phyloP scores from a whole-genome alignment of 306 rosid species.

The Myrica gale region DNA sequence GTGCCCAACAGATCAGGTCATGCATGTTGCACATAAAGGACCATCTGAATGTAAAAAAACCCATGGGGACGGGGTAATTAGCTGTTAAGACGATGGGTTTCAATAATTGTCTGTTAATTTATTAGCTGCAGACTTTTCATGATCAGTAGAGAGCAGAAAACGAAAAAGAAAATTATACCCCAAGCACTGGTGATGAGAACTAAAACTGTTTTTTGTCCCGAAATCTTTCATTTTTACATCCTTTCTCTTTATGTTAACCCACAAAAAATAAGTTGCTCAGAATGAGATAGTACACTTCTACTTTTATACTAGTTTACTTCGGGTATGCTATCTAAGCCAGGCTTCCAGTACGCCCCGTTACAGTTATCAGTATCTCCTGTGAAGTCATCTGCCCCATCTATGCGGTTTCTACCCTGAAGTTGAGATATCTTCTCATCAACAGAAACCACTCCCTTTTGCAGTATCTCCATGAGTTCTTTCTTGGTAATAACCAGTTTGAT shows the following conservation, averaged over 20 bases:
- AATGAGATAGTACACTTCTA: not conserved
- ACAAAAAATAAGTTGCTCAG: not conserved
- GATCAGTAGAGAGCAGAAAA: not conserved
- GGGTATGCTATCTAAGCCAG: conserved; percentile 70
- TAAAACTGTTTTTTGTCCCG: not conserved
- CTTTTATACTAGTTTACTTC: conserved; percentile 60
- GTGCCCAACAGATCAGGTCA: no score
- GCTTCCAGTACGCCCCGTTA: conserved; percentile 56
- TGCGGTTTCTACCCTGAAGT: conserved; percentile 29
- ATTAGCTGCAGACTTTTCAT: not conserved
- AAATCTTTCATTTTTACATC: conserved; percentile 19
- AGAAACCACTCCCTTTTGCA: conserved; percentile 54
- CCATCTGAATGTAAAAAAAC: no score
- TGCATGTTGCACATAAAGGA: no score
- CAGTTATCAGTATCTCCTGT: conserved; percentile 21
- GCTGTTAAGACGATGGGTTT: not conserved
- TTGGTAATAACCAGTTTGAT: conserved; percentile 73
- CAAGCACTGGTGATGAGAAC: not conserved
- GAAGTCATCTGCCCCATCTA: conserved; percentile 26
- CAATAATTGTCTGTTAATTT: not conserved
- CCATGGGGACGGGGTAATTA: no score
- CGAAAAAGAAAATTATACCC: not conserved
- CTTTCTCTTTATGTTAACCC: conserved; percentile 4
- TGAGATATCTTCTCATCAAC: conserved; percentile 49
- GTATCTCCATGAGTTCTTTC: conserved; percentile 59